These are phyloP conservation scores for Epicoccum nigrum DNA, from an alignment of 2,329 filamentous ascomycete genomes.

Conservation along the genomic window DNA sequence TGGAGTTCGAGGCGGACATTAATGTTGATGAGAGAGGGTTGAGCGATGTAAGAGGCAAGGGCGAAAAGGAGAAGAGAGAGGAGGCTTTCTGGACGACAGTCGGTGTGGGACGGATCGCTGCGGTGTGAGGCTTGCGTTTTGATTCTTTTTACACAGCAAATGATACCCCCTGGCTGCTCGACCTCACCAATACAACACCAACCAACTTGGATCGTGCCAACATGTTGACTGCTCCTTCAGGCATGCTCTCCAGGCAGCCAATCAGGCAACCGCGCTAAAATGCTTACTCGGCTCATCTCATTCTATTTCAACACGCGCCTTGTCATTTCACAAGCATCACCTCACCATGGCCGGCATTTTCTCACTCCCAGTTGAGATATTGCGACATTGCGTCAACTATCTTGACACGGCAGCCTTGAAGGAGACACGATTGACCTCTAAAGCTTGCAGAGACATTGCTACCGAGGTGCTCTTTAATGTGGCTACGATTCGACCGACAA, in stretches of 20 bases:
- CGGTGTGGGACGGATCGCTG: conserved; percentile 78
- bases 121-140: conserved; percentile 11
- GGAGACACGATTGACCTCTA: conserved; percentile 1
- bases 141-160: conserved; percentile 1
- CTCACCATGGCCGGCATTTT: not conserved
- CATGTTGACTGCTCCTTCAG: too few relatives aligned
- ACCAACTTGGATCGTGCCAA: too few relatives aligned
- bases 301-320: not conserved
- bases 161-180: conserved; percentile 13
- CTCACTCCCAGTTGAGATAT: conserved; percentile 27
- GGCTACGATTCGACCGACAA: not conserved
- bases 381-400: conserved; percentile 26
- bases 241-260: not conserved
- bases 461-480: conserved; percentile 5
- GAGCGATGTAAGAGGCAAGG: conserved; percentile 56
- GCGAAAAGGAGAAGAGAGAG: conserved; percentile 77
- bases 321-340: not conserved
- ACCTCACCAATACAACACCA: too few relatives aligned
- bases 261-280: conserved; percentile 6
- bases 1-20: conserved; percentile 84
- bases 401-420: conserved; percentile 5
- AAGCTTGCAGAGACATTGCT: not conserved
- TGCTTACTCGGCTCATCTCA: not conserved
- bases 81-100: conserved; percentile 95
- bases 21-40: conserved; percentile 58